Evolutionary conservation across 2,329 filamentous ascomycete genomes (phyloP).

Genomic region (Ophiostoma sp.): DNA sequence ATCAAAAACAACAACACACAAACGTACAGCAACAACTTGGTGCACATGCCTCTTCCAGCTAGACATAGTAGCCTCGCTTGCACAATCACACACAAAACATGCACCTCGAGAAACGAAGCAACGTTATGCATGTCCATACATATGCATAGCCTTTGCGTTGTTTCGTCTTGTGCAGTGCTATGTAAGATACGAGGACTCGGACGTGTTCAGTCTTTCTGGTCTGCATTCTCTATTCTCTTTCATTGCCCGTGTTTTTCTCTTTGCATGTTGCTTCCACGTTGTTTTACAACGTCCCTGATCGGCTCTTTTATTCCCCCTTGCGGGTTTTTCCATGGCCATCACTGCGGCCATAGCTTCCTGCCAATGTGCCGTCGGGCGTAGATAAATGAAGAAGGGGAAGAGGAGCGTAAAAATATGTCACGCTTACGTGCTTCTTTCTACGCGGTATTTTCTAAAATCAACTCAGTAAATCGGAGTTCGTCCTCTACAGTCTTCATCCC

Average conservation of each 20-base stretch:
- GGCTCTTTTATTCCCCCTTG: background rate
- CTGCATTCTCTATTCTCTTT: background rate
- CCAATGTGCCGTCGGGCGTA: background rate
- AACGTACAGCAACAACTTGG: background rate
- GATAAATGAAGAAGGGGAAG: background rate
- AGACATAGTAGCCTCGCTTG: background rate
- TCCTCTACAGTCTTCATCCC: background rate
- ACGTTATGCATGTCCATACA: conserved; percentile 1
- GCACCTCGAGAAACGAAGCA: background rate
- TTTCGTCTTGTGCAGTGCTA: conserved; percentile 2
- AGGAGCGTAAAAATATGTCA: background rate
- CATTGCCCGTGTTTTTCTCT: background rate
- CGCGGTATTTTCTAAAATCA: background rate
- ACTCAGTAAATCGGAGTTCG: too few species aligned
- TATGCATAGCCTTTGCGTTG: background rate
- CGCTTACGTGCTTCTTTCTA: background rate
- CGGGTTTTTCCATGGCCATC: background rate
- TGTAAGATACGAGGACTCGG: background rate
- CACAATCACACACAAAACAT: conserved; percentile 8
- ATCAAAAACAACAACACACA: background rate
- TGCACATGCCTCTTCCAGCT: background rate
- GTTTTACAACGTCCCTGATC: conserved; percentile 6
- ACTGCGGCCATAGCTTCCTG: conserved; percentile 1
- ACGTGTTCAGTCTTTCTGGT: background rate
- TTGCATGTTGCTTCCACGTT: background rate